phyloP scores from a whole-genome alignment of 345 rosid species.

The Cardamine occulta region DNA sequence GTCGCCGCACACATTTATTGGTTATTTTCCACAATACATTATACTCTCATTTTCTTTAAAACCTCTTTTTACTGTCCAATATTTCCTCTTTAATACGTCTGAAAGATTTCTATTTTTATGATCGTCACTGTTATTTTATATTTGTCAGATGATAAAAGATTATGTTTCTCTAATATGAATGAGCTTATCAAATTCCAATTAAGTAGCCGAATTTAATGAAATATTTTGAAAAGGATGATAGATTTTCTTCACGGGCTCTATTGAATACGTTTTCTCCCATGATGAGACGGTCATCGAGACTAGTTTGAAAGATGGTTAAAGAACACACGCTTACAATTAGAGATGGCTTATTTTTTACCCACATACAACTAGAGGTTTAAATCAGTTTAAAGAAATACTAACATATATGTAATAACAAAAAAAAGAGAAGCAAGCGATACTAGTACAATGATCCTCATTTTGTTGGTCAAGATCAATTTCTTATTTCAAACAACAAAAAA shows the following conservation, averaged over 20 bases:
- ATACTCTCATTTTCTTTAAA: constrained; percentile 9
- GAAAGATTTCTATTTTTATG: constrained; percentile 1
- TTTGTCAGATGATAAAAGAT: not conserved
- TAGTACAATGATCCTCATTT: too few relatives aligned
- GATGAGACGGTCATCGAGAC: not conserved
- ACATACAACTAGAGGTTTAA: too few relatives aligned
- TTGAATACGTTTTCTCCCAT: not conserved
- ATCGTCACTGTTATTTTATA: not conserved
- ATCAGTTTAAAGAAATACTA: too few relatives aligned
- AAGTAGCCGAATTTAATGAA: not conserved
- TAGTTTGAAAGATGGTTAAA: too few relatives aligned
- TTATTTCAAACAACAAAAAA: too few relatives aligned
- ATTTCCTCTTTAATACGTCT: constrained; percentile 1
- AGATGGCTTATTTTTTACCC: too few relatives aligned
- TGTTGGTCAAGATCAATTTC: too few relatives aligned
- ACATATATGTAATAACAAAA: too few relatives aligned
- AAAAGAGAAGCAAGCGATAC: too few relatives aligned
- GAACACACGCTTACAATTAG: too few relatives aligned
- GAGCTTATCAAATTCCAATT: not conserved
- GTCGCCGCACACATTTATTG: constrained; percentile 26
- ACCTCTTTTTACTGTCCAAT: not conserved
- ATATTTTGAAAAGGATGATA: not conserved
- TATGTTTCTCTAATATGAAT: constrained; percentile 4
- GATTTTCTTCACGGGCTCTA: not conserved
- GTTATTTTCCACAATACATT: constrained; percentile 12